A percentile compares a stretch with the other conserved stretches of the same genome.
Evolutionary conservation across 192 early-diverging fungal species (phyloP).

Genomic region (Ambispora gerdemannii): DNA sequence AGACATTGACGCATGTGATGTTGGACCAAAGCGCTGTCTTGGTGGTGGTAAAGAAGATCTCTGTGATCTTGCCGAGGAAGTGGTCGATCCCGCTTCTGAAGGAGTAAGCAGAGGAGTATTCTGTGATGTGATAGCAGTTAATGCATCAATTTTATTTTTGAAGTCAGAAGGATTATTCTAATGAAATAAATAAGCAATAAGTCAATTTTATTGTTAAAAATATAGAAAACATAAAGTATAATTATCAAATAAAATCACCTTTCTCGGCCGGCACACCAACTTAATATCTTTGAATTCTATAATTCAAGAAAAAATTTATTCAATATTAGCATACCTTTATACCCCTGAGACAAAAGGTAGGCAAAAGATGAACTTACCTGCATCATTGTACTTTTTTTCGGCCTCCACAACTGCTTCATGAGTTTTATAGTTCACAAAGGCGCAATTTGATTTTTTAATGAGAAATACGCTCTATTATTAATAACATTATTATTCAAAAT

Average conservation of each 20-base stretch:
- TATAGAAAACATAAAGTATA: neutral
- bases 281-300: slow-evolving; percentile 44
- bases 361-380: slow-evolving; percentile 20
- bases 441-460: slow-evolving; percentile 46
- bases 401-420: slow-evolving; percentile 46
- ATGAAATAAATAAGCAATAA: neutral
- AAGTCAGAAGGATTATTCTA: slow-evolving; percentile 28
- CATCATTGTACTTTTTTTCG: slow-evolving; percentile 43
- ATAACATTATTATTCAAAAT: slow-evolving; percentile 7
- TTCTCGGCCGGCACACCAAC: slow-evolving; percentile 46
- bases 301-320: too few species aligned
- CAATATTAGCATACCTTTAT: too few species aligned
- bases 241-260: slow-evolving; percentile 27
- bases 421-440: slow-evolving; percentile 50
- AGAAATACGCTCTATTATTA: slow-evolving; percentile 44
- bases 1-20: slow-evolving; percentile 24
- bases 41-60: slow-evolving; percentile 19
- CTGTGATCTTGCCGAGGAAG: slow-evolving; percentile 32
- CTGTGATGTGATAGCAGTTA: neutral
- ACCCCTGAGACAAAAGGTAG: too few species aligned
- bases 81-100: slow-evolving; percentile 20
- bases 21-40: slow-evolving; percentile 4
- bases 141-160: slow-evolving; percentile 19
- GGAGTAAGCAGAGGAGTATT: slow-evolving; percentile 27
- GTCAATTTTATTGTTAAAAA: too few species aligned